These are phyloP conservation scores for Phytopythium boreale DNA, from an alignment of 352 stramenopile genomes.

Conservation along the genomic window DNA sequence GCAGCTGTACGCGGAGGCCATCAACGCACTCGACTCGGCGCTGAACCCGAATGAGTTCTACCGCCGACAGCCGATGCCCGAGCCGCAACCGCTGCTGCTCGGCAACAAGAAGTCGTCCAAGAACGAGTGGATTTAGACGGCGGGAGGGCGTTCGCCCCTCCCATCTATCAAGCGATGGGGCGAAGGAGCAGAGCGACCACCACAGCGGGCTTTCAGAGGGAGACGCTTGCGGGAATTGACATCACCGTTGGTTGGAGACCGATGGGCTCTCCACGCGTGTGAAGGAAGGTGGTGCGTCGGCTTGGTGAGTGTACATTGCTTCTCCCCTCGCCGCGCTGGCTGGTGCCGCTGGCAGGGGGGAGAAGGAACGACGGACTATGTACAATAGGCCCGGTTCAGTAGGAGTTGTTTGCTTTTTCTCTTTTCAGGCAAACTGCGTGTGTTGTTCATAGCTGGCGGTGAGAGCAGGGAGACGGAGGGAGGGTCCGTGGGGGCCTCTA, in stretches of 20 bases:
- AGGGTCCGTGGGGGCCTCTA: not conserved
- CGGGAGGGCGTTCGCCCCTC: not conserved
- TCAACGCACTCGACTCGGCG: constrained; percentile 44
- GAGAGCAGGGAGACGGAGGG: not conserved
- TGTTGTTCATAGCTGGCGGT: constrained; percentile 1
- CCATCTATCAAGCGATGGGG: not conserved
- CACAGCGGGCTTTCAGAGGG: constrained; percentile 1
- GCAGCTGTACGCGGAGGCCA: constrained; percentile 54
- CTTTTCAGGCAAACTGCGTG: not conserved
- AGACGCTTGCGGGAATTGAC: not conserved
- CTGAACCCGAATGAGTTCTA: constrained; percentile 30
- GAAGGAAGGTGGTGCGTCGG: not conserved
- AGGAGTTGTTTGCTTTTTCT: not conserved
- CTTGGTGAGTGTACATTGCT: constrained; percentile 1
- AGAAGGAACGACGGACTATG: constrained; percentile 9
- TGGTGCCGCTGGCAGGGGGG: not conserved
- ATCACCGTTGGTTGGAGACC: not conserved
- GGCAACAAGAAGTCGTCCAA: constrained; percentile 46
- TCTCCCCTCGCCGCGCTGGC: not conserved
- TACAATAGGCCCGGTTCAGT: constrained; percentile 10
- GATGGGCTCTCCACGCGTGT: not conserved
- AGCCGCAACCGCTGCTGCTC: constrained; percentile 49
- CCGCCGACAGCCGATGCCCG: constrained; percentile 24
- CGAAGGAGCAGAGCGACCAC: constrained; percentile 9
- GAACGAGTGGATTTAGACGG: constrained; percentile 44